Evolutionary conservation across 2,329 filamentous ascomycete genomes (phyloP).

Genomic region (Massarina eburnea): DNA sequence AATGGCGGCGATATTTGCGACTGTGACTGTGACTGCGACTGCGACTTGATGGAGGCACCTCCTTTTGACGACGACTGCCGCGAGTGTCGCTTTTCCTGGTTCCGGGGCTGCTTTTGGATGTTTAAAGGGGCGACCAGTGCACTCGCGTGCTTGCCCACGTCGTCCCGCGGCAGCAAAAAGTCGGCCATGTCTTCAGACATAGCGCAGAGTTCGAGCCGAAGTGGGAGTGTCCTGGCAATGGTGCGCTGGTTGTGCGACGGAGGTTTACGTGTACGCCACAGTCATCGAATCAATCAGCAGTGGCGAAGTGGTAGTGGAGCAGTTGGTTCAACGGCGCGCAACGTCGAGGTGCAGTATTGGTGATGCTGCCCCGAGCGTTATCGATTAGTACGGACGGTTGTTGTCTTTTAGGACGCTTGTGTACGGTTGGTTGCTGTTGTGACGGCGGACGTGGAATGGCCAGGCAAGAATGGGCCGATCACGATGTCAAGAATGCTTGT

Average conservation of each 20-base stretch:
- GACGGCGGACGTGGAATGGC: constrained; percentile 26
- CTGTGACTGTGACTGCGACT: constrained; percentile 24
- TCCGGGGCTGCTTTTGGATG: constrained; percentile 35
- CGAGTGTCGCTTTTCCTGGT: constrained; percentile 23
- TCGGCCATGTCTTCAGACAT: constrained; percentile 28
- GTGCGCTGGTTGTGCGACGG: constrained; percentile 32
- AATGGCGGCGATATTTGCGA: constrained; percentile 74
- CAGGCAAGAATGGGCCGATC: constrained; percentile 14
- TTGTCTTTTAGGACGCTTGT: constrained; percentile 16
- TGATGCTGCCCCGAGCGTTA: constrained; percentile 8
- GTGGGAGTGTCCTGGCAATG: constrained; percentile 5
- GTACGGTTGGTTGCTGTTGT: constrained; percentile 23
- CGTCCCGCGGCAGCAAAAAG: constrained; percentile 25
- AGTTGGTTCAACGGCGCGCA: constrained; percentile 6
- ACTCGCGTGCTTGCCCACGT: constrained; percentile 37
- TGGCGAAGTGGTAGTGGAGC: constrained; percentile 9
- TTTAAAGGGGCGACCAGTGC: constrained; percentile 41
- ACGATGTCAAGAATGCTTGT: constrained; percentile 29
- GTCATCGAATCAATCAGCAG: constrained; percentile 31
- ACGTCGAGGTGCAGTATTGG: no score
- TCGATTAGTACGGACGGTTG: constrained; percentile 18
- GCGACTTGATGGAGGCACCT: constrained; percentile 31
- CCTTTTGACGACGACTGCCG: constrained; percentile 37
- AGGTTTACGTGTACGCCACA: constrained; percentile 17
- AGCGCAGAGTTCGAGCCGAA: constrained; percentile 4